Evolutionary conservation across 208 protist genomes (phyloP).

Genomic region (Herpetomonas tarakana): DNA sequence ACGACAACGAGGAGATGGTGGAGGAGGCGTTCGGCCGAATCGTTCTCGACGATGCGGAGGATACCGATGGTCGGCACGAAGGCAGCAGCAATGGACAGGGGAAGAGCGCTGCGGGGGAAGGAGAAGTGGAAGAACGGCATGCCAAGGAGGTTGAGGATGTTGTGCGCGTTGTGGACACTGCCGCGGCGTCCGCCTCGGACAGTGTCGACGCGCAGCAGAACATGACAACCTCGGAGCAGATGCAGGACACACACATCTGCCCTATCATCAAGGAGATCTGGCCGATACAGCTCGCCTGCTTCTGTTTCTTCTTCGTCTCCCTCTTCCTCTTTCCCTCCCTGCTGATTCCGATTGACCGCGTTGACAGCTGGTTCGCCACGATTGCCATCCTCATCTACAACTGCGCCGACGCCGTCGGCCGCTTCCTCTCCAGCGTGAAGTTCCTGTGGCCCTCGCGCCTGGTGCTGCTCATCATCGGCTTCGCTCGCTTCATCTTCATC

Average conservation of each 20-base stretch:
- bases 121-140: neutral
- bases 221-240: constrained; percentile 26
- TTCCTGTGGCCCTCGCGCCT: constrained; percentile 22
- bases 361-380: constrained; percentile 40
- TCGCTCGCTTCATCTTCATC: constrained; percentile 40
- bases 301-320: constrained; percentile 40
- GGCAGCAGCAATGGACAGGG: neutral
- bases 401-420: constrained; percentile 32
- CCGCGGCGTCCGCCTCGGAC: constrained; percentile 6
- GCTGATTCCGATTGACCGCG: constrained; percentile 33
- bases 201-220: constrained; percentile 5
- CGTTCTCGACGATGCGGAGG: neutral
- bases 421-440: constrained; percentile 23
- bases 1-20: neutral
- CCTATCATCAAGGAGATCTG: constrained; percentile 34
- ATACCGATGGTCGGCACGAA: neutral
- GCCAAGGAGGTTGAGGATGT: neutral
- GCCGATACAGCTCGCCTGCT: constrained; percentile 35
- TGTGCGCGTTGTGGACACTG: neutral
- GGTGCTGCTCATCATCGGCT: constrained; percentile 14
- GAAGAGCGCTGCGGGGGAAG: neutral
- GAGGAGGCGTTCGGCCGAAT: neutral
- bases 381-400: constrained; percentile 48
- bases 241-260: constrained; percentile 24
- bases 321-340: constrained; percentile 49